phyloP scores from a whole-genome alignment of 2,329 filamentous ascomycete genomes.

The Phialocephala sp. region DNA sequence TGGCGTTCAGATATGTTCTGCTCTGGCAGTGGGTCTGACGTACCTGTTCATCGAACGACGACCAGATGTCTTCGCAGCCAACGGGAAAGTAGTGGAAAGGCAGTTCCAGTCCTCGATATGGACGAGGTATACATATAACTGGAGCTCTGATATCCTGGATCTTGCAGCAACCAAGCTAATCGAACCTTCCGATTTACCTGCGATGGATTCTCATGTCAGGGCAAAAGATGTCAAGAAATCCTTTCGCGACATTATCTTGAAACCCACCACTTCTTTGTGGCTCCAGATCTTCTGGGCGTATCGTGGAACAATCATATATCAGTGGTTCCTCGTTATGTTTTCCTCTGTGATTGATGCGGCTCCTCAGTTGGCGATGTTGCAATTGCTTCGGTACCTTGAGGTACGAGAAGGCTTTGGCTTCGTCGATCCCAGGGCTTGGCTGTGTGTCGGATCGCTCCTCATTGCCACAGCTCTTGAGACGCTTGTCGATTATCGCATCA shows the following conservation, averaged over 20 bases:
- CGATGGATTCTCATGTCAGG: slow-evolving; percentile 58
- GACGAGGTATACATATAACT: slow-evolving; percentile 67
- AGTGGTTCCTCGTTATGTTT: slow-evolving; percentile 26
- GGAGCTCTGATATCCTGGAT: slow-evolving; percentile 62
- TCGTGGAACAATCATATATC: slow-evolving; percentile 43
- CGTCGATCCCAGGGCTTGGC: slow-evolving; percentile 29
- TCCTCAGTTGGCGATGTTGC: slow-evolving; percentile 32
- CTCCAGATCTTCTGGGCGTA: slow-evolving; percentile 62
- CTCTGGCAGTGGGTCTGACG: slow-evolving; percentile 12
- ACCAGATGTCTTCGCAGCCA: slow-evolving; percentile 66
- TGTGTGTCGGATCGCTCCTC: slow-evolving; percentile 48
- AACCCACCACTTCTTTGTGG: slow-evolving; percentile 57
- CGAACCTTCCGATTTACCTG: slow-evolving; percentile 59
- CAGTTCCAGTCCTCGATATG: slow-evolving; percentile 64
- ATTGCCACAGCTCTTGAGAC: slow-evolving; percentile 19
- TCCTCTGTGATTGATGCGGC: slow-evolving; percentile 27
- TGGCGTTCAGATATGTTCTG: slow-evolving; percentile 18
- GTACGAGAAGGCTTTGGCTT: slow-evolving; percentile 20
- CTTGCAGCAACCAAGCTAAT: slow-evolving; percentile 63
- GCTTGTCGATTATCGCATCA: slow-evolving; percentile 26
- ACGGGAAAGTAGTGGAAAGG: slow-evolving; percentile 52
- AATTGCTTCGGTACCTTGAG: slow-evolving; percentile 35
- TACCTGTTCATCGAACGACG: slow-evolving; percentile 60
- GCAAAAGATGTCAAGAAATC: slow-evolving; percentile 54
- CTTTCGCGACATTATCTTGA: slow-evolving; percentile 54